Conservation (phyloP, 352 stramenopile genomes). For the Hyaloperonospora arabidopsidis region DNA sequence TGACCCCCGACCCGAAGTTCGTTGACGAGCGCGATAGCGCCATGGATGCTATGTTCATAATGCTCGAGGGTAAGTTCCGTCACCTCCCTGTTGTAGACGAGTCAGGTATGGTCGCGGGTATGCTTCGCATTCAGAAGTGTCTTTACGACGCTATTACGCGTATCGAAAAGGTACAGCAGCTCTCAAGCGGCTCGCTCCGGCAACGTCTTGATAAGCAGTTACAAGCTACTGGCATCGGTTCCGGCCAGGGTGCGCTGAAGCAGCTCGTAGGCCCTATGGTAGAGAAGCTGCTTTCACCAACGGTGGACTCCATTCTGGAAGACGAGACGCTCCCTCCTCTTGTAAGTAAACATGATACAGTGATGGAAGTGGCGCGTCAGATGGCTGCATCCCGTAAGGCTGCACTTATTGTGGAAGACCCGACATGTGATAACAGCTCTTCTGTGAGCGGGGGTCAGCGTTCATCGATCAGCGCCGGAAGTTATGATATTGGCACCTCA, state of each 20-base stretch:
- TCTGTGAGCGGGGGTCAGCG: constrained; percentile 31
- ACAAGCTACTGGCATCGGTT: constrained; percentile 49
- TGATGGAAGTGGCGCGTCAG: constrained; percentile 81
- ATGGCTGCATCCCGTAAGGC: constrained; percentile 80
- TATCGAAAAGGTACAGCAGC: constrained; percentile 88
- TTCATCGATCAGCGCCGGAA: constrained; percentile 29
- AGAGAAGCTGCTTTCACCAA: constrained; percentile 79
- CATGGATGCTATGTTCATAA: constrained; percentile 89
- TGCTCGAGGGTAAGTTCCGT: constrained; percentile 90
- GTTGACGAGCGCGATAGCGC: constrained; percentile 83
- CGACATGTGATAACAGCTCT: constrained; percentile 32
- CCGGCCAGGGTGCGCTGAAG: constrained; percentile 57
- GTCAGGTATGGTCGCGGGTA: constrained; percentile 87
- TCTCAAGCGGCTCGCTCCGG: constrained; percentile 59
- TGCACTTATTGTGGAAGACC: constrained; percentile 72
- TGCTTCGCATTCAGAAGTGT: constrained; percentile 98
- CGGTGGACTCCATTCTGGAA: constrained; percentile 74
- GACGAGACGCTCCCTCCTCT: constrained; percentile 71
- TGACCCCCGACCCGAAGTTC: constrained; percentile 86
- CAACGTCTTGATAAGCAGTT: constrained; percentile 76
- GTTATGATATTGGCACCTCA: constrained; percentile 38
- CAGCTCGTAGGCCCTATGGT: constrained; percentile 78
- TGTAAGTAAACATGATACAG: constrained; percentile 63
- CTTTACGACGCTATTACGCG: constrained; percentile 97
- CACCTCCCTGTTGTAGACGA: constrained; percentile 93